Conservation (phyloP, 495 filamentous ascomycete genomes). For the Neurospora sp. region DNA sequence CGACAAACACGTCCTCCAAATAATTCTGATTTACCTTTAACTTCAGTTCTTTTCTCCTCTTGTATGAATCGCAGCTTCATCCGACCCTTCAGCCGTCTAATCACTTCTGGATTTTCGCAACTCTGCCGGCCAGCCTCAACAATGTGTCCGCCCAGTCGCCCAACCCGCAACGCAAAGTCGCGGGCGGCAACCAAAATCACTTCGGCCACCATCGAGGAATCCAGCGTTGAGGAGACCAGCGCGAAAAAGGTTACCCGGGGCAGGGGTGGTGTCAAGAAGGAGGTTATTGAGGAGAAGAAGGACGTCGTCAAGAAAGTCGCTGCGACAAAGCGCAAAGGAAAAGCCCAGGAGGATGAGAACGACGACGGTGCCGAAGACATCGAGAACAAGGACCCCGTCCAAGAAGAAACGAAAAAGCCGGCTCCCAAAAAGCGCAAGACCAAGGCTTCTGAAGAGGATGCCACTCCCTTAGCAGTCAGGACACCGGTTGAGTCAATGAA, state of each 20-base stretch:
- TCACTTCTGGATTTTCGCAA: not conserved
- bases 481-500: conserved; percentile 53
- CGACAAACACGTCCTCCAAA: not conserved
- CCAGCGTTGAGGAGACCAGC: not conserved
- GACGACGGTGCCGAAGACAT: conserved; percentile 12
- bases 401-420: conserved; percentile 19
- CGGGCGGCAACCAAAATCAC: not conserved
- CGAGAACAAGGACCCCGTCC: conserved; percentile 9
- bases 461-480: conserved; percentile 57
- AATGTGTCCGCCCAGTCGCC: not conserved
- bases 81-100: not conserved
- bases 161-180: not conserved
- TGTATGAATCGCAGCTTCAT: not conserved
- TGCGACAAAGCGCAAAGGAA: conserved; percentile 28
- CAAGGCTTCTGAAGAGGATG: conserved; percentile 31
- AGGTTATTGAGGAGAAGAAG: conserved; percentile 5
- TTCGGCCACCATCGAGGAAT: not conserved
- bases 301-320: conserved; percentile 7
- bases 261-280: not conserved
- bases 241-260: not conserved
- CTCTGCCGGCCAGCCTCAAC: not conserved
- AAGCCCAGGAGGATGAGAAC: conserved; percentile 10
- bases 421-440: conserved; percentile 39
- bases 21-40: not conserved
- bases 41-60: not conserved